Conservation (phyloP, 2,329 filamentous ascomycete species). For the Aaosphaeria pasadenensis region DNA sequence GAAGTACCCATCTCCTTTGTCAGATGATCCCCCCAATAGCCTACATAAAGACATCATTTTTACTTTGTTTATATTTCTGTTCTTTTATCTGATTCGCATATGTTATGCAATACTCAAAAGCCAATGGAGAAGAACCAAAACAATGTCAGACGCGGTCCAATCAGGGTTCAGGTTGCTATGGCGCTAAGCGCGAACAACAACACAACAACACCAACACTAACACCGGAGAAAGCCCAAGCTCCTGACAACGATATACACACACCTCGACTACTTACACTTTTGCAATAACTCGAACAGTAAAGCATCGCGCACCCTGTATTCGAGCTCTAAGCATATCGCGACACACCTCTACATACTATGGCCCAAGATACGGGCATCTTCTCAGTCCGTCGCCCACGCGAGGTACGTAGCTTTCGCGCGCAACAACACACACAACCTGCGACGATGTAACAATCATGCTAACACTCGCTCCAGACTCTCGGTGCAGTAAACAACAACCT, state of each 20-base stretch:
- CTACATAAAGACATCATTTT: background rate
- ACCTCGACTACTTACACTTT: background rate
- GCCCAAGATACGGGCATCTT: conserved; percentile 62
- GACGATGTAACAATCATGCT: conserved; percentile 3
- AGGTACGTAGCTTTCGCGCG: conserved; percentile 57
- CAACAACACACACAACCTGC: conserved; percentile 3
- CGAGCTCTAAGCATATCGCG: too few species aligned
- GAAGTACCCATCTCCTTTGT: background rate
- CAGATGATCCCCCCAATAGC: background rate
- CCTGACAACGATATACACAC: background rate
- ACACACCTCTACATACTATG: conserved; percentile 13
- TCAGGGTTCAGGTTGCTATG: conserved; percentile 10
- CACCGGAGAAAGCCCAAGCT: background rate
- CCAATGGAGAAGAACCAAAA: too few species aligned
- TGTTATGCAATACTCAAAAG: too few species aligned
- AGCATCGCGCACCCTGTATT: too few species aligned
- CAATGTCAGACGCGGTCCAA: too few species aligned
- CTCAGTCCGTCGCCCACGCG: conserved; percentile 86
- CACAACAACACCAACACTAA: conserved; percentile 25
- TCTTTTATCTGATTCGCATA: too few species aligned
- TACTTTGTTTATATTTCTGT: background rate
- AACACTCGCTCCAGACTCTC: conserved; percentile 63
- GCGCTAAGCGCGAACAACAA: conserved; percentile 13
- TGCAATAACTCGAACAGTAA: background rate
- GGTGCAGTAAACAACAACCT: conserved; percentile 80